A percentile compares a stretch with the other conserved stretches of the same genome.
These are phyloP conservation scores for Botryosphaeria agaves DNA, from an alignment of 2,329 filamentous ascomycete species.

Conservation along the genomic window DNA sequence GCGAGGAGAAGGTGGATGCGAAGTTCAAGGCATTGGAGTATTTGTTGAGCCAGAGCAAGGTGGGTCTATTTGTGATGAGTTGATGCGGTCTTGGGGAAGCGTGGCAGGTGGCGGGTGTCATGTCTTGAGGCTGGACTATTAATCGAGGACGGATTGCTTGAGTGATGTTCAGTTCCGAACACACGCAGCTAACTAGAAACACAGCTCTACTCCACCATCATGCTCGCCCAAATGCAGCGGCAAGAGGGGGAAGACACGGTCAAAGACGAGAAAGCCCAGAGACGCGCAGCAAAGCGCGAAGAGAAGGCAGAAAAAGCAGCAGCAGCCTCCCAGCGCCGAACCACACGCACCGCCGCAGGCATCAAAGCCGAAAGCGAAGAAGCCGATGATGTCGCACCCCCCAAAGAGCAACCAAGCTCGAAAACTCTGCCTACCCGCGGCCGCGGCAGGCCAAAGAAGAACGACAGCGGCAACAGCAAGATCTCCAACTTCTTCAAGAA, in stretches of 20 bases:
- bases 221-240: slow-evolving; percentile 34
- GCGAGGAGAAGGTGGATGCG: slow-evolving; percentile 25
- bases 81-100: too few relatives aligned
- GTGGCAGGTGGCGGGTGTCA: too few relatives aligned
- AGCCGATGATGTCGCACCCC: slow-evolving; percentile 3
- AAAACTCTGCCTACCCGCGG: slow-evolving; percentile 1
- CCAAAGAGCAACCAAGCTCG: slow-evolving; percentile 2
- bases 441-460: slow-evolving; percentile 2
- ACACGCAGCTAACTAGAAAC: background rate
- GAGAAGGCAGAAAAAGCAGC: slow-evolving; percentile 28
- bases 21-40: slow-evolving; percentile 36
- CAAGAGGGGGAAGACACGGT: slow-evolving; percentile 30
- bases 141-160: background rate
- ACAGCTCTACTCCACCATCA: slow-evolving; percentile 30
- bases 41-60: slow-evolving; percentile 33
- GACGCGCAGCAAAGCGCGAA: slow-evolving; percentile 26
- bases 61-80: too few relatives aligned
- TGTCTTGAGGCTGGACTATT: background rate
- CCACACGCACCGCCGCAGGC: slow-evolving; percentile 19
- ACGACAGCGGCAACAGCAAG: slow-evolving; percentile 14
- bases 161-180: background rate
- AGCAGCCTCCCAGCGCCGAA: slow-evolving; percentile 26
- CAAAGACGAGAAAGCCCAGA: slow-evolving; percentile 26
- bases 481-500: slow-evolving; percentile 46
- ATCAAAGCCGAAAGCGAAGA: slow-evolving; percentile 9